Evolutionary conservation across 768 basidiomycete species (phyloP), one percentile per base, ranked within the genome.

Genomic region (Exsudoporus frostii): DNA sequence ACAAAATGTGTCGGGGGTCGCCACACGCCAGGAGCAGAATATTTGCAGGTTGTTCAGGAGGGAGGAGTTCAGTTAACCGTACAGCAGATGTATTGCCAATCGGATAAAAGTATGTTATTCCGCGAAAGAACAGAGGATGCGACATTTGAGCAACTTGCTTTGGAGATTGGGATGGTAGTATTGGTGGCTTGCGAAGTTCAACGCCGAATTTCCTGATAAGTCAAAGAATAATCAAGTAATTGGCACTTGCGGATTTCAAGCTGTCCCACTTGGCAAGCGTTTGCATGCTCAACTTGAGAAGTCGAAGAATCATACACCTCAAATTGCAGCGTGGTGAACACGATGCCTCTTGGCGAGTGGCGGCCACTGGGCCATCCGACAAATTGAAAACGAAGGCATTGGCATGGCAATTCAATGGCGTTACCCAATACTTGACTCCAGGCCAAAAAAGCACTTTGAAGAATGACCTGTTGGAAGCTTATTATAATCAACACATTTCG

Each of bases 41-140:
- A n/a, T 74, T 64, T 7, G 78, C 80, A n/a, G 65, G 48, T 47
- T 74, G 63, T 54, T 81, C 80, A 1, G 76, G 75, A 51, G 78
- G 65, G 6, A 85, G 61, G 37, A 76, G 71, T 48, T 77, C 68
- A 4, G 78, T 77, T 14, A 85, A 66, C 41, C 70, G 77, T 5
- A 78, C 66, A 5, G 84, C 76, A 5, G 81, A 72, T 0, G 83
- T 84, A 59, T 84, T 84, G 32, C 84, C 83, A 14, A 82, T 68
- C 2, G 82, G 77, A 63, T 84, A 84, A 68, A 82, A 85, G 53
- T 74, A 79, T 3, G 65, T 65, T 4, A 79, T 9, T 27, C 63
- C 63, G 22, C 47, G 64, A 42, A 60, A 64, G 34, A 64, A 55
- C 6, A 64, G 50, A n/a, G 63, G 64, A 47, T 64, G 63, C 0